Conservation (phyloP, 1,139 yeast species). For the Suhomyces anneliseae region DNA sequence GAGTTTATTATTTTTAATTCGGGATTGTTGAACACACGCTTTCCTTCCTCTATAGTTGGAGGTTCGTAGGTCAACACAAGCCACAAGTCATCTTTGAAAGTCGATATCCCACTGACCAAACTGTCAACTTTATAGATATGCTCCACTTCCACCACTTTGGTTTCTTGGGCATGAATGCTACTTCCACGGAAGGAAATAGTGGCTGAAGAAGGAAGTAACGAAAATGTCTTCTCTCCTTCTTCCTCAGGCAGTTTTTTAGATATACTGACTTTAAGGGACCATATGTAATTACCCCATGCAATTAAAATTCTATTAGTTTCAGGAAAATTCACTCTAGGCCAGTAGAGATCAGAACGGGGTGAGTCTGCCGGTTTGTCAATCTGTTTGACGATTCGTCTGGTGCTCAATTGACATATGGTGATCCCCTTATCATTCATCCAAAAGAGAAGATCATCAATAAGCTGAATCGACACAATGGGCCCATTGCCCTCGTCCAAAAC, state of each 20-base stretch:
- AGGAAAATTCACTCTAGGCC: slow-evolving; percentile 74
- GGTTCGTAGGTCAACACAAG: slow-evolving; percentile 59
- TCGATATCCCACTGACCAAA: slow-evolving; percentile 75
- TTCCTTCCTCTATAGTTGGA: slow-evolving; percentile 33
- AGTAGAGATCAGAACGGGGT: slow-evolving; percentile 76
- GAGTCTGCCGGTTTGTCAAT: slow-evolving; percentile 60
- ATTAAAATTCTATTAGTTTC: slow-evolving; percentile 69
- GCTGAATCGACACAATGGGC: slow-evolving; percentile 67
- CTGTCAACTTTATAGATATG: slow-evolving; percentile 55
- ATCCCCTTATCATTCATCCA: slow-evolving; percentile 91
- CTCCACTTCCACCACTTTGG: slow-evolving; percentile 59
- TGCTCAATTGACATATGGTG: slow-evolving; percentile 51
- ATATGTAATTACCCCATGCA: slow-evolving; percentile 82
- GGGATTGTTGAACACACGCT: slow-evolving; percentile 47
- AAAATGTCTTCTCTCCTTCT: slow-evolving; percentile 3
- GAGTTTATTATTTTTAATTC: slow-evolving; percentile 71
- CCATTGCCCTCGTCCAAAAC: slow-evolving; percentile 63
- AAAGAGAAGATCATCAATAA: slow-evolving; percentile 61
- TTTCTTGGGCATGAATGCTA: slow-evolving; percentile 33
- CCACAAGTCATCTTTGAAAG: slow-evolving; percentile 66
- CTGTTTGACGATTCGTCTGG: slow-evolving; percentile 45
- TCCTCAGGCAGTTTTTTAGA: slow-evolving; percentile 3
- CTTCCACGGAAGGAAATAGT: slow-evolving; percentile 55
- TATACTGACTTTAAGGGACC: slow-evolving; percentile 62
- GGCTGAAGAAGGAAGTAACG: slow-evolving; percentile 63